Conservation (phyloP, 495 filamentous ascomycete genomes). For the Podospora tetraspora region DNA sequence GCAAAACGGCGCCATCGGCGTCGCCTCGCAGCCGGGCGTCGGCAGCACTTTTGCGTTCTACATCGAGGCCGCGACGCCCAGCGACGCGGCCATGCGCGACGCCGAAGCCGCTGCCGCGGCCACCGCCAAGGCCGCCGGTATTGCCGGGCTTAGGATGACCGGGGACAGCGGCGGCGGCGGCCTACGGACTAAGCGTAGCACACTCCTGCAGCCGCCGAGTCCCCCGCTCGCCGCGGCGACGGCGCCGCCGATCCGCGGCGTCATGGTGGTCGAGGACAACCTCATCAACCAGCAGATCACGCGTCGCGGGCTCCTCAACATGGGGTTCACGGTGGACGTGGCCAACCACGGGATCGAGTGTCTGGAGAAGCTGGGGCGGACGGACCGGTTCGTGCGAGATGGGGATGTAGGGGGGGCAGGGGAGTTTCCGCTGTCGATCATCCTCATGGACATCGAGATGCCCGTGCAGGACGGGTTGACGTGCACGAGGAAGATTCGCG, state of each 20-base stretch:
- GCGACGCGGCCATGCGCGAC: constrained; percentile 24
- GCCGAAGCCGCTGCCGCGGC: constrained; percentile 22
- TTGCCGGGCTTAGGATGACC: not conserved
- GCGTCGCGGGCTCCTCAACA: constrained; percentile 55
- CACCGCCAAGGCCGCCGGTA: constrained; percentile 13
- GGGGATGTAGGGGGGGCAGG: constrained; percentile 19
- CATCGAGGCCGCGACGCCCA: constrained; percentile 53
- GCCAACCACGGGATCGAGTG: constrained; percentile 74
- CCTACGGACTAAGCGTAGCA: not conserved
- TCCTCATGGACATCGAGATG: constrained; percentile 85
- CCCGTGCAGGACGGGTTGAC: constrained; percentile 75
- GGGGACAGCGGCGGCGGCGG: not conserved
- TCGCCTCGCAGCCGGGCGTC: constrained; percentile 57
- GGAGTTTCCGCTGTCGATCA: constrained; percentile 36
- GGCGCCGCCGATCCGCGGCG: constrained; percentile 27
- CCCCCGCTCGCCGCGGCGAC: not conserved
- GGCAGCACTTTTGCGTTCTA: constrained; percentile 80
- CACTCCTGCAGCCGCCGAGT: constrained; percentile 3
- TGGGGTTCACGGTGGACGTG: constrained; percentile 59
- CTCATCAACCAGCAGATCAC: constrained; percentile 69
- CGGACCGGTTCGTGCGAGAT: constrained; percentile 31
- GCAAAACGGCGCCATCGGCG: constrained; percentile 71
- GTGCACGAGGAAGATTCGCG: constrained; percentile 61
- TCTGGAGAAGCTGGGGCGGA: constrained; percentile 45
- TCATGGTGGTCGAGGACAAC: constrained; percentile 75